Evolutionary conservation across 805 yeast species (phyloP), one percentile per base, ranked within the genome.

Genomic region (Zygosaccharomyces siamensis): DNA sequence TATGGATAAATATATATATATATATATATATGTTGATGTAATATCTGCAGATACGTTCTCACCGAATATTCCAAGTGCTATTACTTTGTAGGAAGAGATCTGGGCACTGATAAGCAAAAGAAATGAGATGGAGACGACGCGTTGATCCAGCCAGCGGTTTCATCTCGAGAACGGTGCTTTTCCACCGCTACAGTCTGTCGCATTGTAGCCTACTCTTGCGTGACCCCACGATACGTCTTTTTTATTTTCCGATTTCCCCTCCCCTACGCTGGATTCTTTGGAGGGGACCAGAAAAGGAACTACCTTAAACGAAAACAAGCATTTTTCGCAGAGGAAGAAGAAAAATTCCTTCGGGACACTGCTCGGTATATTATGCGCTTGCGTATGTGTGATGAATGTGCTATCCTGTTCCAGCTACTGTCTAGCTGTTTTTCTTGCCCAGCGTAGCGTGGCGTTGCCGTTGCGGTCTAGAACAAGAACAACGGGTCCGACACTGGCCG

Each of bases 131-230:
- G 44, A 41, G 36, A 24, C 11, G 28, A 18, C 44, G 44, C 44
- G 44, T 41, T 18, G 44, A 41, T 41, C 44, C 44, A 41, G 44
- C 44, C 44, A 41, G 27, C 32, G 14, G 44, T 41, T 41, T 41
- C 44, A 41, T 28, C 44, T 41, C 37, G 44, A 41, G 44, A 28
- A 41, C 44, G 44, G 44, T 14, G 28, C 44, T 31, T 33, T 33
- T 14, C 37, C 4, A 10, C 37, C 16, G 16, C 37, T 33, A 18
- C 20, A 14, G 21, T 33, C 16, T 33, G 21, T 33, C 16, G 37
- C 16, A 33, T 31, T 33, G 37, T 14, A 14, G 21, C 7, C 16
- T 14, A 14, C 12, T 33, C 37, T 33, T 16, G 37, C 37, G 37
- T 5, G 37, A 33, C 37, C 37, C 37, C 37, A 33, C 21, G 37